Percentiles rank a stretch among this genome's conserved stretches.
phyloP scores from a whole-genome alignment of 2,329 filamentous ascomycete genomes.

The Xylaria sp. region DNA sequence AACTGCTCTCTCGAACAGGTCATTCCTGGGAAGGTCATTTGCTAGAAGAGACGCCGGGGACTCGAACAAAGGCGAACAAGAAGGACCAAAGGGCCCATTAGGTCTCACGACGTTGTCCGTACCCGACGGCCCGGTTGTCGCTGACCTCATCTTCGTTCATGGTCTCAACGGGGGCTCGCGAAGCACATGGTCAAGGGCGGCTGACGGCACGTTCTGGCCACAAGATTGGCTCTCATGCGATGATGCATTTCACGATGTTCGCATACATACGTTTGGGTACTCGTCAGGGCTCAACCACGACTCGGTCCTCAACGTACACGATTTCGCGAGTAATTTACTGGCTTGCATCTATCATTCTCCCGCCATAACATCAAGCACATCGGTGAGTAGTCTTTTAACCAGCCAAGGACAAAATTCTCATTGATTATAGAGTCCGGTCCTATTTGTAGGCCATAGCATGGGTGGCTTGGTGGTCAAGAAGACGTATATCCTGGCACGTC shows the following conservation, averaged over 20 bases:
- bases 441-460: slow-evolving; percentile 48
- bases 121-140: slow-evolving; percentile 20
- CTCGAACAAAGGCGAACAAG: not conserved
- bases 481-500: slow-evolving; percentile 41
- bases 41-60: not conserved
- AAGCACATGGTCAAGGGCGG: slow-evolving; percentile 43
- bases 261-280: slow-evolving; percentile 44
- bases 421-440: slow-evolving; percentile 29
- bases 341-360: slow-evolving; percentile 39
- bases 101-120: slow-evolving; percentile 34
- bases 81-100: slow-evolving; percentile 31
- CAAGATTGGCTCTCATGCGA: slow-evolving; percentile 43
- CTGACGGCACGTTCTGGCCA: slow-evolving; percentile 42
- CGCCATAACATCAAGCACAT: slow-evolving; percentile 19
- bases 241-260: slow-evolving; percentile 38
- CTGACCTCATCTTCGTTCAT: slow-evolving; percentile 48
- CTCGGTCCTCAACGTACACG: slow-evolving; percentile 39
- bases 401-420: not conserved
- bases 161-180: slow-evolving; percentile 45
- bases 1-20: slow-evolving; percentile 8
- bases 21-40: slow-evolving; percentile 12
- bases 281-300: slow-evolving; percentile 27
- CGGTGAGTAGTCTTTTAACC: slow-evolving; percentile 20
- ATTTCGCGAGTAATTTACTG: slow-evolving; percentile 43
- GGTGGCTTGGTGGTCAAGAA: slow-evolving; percentile 42